These are phyloP conservation scores for Coemansia sp. DNA, from an alignment of 192 early-diverging fungal genomes.

Conservation along the genomic window DNA sequence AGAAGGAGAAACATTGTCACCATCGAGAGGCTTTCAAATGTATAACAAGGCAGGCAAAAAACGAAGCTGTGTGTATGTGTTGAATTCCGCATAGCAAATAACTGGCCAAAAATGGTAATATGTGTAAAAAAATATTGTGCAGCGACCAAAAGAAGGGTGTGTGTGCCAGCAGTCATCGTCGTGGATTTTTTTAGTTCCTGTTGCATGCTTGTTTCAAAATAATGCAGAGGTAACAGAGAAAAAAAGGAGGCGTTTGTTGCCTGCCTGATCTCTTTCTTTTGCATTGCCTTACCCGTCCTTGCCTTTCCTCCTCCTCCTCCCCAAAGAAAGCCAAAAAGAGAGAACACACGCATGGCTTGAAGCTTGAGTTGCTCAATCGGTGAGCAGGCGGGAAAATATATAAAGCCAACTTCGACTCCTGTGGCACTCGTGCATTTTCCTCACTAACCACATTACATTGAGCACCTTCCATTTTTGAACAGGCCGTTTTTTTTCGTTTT, in stretches of 20 bases:
- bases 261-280: no score
- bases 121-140: not conserved
- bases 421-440: not conserved
- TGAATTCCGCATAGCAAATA: not conserved
- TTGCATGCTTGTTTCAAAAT: not conserved
- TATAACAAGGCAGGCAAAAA: not conserved
- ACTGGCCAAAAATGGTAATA: slow-evolving; percentile 6
- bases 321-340: not conserved
- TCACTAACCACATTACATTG: not conserved
- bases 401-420: not conserved
- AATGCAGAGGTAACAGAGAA: not conserved
- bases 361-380: not conserved
- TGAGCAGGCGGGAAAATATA: not conserved
- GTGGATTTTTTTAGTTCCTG: not conserved
- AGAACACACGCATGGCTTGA: not conserved
- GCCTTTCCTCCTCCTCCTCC: not conserved
- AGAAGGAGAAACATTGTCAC: not conserved
- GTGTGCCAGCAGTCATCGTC: not conserved
- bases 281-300: no score
- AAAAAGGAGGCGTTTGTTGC: not conserved
- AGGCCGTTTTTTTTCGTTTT: not conserved
- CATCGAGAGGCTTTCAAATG: slow-evolving; percentile 3
- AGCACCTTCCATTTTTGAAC: slow-evolving; percentile 8
- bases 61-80: not conserved
- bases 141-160: not conserved